Evolutionary conservation across 2,329 filamentous ascomycete genomes (phyloP).

Genomic region (Gnomoniopsis smithogilvyi): DNA sequence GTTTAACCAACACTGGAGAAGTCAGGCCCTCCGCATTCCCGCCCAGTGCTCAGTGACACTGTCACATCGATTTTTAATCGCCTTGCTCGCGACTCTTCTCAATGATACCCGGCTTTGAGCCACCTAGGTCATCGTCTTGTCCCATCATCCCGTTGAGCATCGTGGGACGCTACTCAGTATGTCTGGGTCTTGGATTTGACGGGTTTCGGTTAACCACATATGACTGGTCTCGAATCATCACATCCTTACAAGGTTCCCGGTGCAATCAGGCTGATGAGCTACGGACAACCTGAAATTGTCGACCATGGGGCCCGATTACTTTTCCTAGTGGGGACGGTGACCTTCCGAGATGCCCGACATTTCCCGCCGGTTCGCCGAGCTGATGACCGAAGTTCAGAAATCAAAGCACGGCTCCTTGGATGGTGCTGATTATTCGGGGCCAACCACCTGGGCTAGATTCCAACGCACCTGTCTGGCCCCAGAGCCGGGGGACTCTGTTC

Average conservation of each 20-base stretch:
- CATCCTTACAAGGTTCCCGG: too few relatives aligned
- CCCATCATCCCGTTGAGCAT: background rate
- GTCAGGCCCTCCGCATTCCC: constrained; percentile 75
- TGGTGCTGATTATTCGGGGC: background rate
- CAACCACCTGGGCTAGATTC: background rate
- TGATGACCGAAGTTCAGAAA: background rate
- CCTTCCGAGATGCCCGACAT: background rate
- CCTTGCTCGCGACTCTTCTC: background rate
- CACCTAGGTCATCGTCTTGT: background rate
- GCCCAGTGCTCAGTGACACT: constrained; percentile 48
- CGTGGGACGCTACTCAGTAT: background rate
- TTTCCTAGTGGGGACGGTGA: too few relatives aligned
- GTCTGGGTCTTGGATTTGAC: background rate
- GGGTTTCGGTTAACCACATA: background rate
- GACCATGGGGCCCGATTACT: too few relatives aligned
- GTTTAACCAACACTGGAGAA: constrained; percentile 63
- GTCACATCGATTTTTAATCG: constrained; percentile 19
- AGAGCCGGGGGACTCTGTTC: background rate
- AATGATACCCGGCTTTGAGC: background rate
- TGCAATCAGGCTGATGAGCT: too few relatives aligned
- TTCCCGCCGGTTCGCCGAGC: background rate
- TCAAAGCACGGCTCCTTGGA: background rate
- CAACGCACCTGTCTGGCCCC: background rate
- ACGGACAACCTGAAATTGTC: too few relatives aligned
- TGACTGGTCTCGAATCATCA: too few relatives aligned